Percentiles rank a stretch among this genome's conserved stretches.
phyloP scores from a whole-genome alignment of 2,329 filamentous ascomycete species.

The Aspergillus ochraceoroseus region DNA sequence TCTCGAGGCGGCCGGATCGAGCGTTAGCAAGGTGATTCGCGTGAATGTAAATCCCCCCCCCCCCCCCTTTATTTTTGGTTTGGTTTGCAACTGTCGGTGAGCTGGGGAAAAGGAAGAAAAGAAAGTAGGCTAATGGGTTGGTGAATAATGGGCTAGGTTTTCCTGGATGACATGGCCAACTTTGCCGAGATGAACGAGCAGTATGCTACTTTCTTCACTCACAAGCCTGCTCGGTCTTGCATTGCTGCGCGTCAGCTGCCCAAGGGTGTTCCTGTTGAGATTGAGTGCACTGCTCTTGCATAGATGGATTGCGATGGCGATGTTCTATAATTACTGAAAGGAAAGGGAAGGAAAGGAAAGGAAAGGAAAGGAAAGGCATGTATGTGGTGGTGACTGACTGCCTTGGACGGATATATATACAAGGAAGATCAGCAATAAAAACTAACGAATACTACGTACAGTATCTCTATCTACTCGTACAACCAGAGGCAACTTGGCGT shows the following conservation, averaged over 20 bases:
- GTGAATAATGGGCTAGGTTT: slow-evolving; percentile 52
- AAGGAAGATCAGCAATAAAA: too few relatives aligned
- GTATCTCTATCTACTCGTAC: too few relatives aligned
- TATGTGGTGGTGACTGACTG: too few relatives aligned
- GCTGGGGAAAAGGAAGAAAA: too few relatives aligned
- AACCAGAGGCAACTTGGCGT: too few relatives aligned
- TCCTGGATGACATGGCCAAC: slow-evolving; percentile 84
- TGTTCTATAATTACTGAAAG: neutral
- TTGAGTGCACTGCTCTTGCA: slow-evolving; percentile 59
- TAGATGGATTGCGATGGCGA: slow-evolving; percentile 21
- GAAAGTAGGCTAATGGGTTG: neutral
- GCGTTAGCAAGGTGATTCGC: slow-evolving; percentile 78
- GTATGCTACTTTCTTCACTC: slow-evolving; percentile 64
- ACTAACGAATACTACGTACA: too few relatives aligned
- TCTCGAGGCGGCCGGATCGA: slow-evolving; percentile 73
- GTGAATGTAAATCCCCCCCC: slow-evolving; percentile 52
- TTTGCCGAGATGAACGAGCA: slow-evolving; percentile 76
- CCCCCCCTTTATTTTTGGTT: neutral
- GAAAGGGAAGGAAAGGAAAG: too few relatives aligned
- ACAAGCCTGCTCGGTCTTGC: slow-evolving; percentile 60
- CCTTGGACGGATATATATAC: too few relatives aligned
- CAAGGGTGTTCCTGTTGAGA: slow-evolving; percentile 60
- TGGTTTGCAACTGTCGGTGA: too few relatives aligned
- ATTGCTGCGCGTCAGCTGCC: slow-evolving; percentile 60
- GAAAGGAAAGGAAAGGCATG: too few relatives aligned